Evolutionary conservation across 2,329 filamentous ascomycete species (phyloP).

Genomic region (Colletotrichum tropicicola): DNA sequence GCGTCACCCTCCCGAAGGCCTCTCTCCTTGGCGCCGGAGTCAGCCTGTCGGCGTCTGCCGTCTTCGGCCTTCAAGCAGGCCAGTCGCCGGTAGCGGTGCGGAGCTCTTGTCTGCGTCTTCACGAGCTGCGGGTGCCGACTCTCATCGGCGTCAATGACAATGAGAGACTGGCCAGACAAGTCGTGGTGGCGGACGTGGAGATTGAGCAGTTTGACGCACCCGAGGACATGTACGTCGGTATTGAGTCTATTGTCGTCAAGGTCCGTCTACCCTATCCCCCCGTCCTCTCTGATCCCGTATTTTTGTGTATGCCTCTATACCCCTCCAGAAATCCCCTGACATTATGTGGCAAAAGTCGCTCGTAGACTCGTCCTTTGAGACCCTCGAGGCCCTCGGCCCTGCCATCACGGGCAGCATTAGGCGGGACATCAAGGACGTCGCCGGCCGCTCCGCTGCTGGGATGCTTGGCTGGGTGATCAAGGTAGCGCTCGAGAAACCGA

Average conservation of each 20-base stretch:
- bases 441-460: background rate
- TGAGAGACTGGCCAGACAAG: slow-evolving; percentile 73
- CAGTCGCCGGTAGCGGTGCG: background rate
- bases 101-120: slow-evolving; percentile 55
- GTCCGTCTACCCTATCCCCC: slow-evolving; percentile 54
- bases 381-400: slow-evolving; percentile 68
- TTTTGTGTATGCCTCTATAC: background rate
- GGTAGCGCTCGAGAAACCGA: slow-evolving; percentile 75
- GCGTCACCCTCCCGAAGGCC: slow-evolving; percentile 72
- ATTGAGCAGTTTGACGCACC: slow-evolving; percentile 59
- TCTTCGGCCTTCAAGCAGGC: background rate
- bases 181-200: slow-evolving; percentile 70
- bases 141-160: slow-evolving; percentile 79
- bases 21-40: slow-evolving; percentile 71
- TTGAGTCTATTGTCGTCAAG: slow-evolving; percentile 70
- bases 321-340: slow-evolving; percentile 2
- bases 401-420: slow-evolving; percentile 57
- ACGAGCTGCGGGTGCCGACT: slow-evolving; percentile 69
- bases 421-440: slow-evolving; percentile 46
- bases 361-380: slow-evolving; percentile 66
- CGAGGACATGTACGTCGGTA: slow-evolving; percentile 59
- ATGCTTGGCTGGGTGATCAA: slow-evolving; percentile 58
- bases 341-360: slow-evolving; percentile 51
- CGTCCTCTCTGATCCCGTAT: background rate
- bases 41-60: slow-evolving; percentile 47